Evolutionary conservation across 2,329 filamentous ascomycete species (phyloP).

Genomic region (Penicillium sp.): DNA sequence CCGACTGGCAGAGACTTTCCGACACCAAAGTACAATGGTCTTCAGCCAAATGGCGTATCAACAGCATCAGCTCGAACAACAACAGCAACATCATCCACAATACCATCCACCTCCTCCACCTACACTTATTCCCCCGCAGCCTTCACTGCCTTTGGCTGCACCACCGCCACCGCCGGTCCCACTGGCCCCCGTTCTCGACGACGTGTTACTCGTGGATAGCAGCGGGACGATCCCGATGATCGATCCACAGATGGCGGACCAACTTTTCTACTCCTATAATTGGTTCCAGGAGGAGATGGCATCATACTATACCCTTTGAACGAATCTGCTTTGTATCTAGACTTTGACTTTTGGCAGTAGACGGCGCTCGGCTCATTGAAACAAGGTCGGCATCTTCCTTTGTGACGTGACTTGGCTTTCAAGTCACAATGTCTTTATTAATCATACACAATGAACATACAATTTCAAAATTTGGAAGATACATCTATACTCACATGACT

Average conservation of each 20-base stretch:
- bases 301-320: constrained; percentile 40
- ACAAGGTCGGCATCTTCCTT: not conserved
- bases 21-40: constrained; percentile 40
- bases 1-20: constrained; percentile 38
- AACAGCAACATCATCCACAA: constrained; percentile 20
- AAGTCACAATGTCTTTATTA: not conserved
- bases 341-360: constrained; percentile 1
- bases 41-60: constrained; percentile 41
- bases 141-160: constrained; percentile 20
- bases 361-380: constrained; percentile 3
- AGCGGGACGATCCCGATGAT: constrained; percentile 33
- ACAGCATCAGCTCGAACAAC: constrained; percentile 29
- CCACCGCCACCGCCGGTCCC: constrained; percentile 27
- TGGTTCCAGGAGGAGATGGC: constrained; percentile 44
- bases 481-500: not conserved
- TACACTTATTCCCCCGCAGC: constrained; percentile 19
- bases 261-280: constrained; percentile 41
- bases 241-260: constrained; percentile 39
- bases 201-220: constrained; percentile 36
- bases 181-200: constrained; percentile 36
- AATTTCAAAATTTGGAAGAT: not conserved
- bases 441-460: not conserved
- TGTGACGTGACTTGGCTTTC: not conserved
- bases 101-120: constrained; percentile 14
- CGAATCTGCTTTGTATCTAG: constrained; percentile 11